phyloP scores from a whole-genome alignment of 176 grass and related monocot genomes.

The Otatea glauca region DNA sequence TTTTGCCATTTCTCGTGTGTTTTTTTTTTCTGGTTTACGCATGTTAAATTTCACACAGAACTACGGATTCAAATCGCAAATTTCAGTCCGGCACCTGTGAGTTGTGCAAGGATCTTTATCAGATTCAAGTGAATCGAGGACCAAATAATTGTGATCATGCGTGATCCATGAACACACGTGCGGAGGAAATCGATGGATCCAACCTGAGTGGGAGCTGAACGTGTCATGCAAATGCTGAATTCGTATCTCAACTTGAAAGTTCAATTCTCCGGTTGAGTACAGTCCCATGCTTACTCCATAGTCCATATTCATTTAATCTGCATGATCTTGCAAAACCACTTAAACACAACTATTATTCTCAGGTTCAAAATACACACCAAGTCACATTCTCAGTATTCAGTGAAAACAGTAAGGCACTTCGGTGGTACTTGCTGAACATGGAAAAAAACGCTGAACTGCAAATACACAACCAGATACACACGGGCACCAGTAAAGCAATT shows the following conservation, averaged over 20 bases:
- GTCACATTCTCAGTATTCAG: neutral
- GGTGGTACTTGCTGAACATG: neutral
- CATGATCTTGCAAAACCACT: neutral
- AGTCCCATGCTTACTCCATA: too few species aligned
- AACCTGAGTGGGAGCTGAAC: too few species aligned
- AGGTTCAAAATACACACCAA: neutral
- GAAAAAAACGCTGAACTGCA: neutral
- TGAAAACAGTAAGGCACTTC: neutral
- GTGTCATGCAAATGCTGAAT: too few species aligned
- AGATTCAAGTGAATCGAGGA: slow-evolving; percentile 8
- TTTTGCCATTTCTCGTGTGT: neutral
- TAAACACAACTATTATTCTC: neutral
- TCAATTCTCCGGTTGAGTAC: neutral
- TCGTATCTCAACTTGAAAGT: neutral
- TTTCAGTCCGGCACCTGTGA: neutral
- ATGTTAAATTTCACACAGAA: neutral
- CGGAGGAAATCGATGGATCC: neutral
- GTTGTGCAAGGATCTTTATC: neutral
- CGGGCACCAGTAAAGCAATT: neutral
- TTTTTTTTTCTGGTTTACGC: neutral
- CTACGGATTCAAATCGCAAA: neutral
- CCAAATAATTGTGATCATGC: neutral
- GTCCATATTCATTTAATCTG: too few species aligned
- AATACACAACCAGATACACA: slow-evolving; percentile 6
- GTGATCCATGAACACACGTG: neutral